phyloP scores from a whole-genome alignment of 192 early-diverging fungal genomes.

The Phlyctochytrium arcticum region DNA sequence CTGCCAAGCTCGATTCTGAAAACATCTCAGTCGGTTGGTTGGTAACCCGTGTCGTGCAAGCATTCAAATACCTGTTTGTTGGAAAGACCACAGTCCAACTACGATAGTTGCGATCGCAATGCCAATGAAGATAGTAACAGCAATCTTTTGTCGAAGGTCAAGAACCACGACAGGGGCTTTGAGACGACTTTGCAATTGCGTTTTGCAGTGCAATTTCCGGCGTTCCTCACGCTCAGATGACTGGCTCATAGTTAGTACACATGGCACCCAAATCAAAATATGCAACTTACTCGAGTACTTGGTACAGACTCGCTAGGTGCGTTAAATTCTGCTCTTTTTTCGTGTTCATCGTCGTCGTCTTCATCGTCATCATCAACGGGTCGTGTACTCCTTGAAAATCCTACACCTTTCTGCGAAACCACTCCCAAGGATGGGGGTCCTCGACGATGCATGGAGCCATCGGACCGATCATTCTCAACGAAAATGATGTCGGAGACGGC shows the following conservation, averaged over 20 bases:
- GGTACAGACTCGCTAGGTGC: background rate
- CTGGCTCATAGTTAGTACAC: background rate
- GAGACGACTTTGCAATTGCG: constrained; percentile 18
- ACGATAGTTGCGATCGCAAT: constrained; percentile 8
- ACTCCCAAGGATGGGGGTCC: too few species aligned
- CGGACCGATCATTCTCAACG: too few species aligned
- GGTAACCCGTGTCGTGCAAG: too few species aligned
- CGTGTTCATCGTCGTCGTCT: background rate
- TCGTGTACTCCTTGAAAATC: too few species aligned
- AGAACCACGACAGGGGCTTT: constrained; percentile 14
- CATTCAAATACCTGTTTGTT: background rate
- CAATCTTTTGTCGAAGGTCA: constrained; percentile 7
- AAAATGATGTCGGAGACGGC: too few species aligned
- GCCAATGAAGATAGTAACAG: background rate
- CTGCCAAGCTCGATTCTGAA: background rate
- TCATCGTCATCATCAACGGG: background rate
- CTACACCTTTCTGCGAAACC: too few species aligned
- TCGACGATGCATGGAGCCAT: too few species aligned
- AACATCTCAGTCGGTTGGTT: too few species aligned
- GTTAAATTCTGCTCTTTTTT: constrained; percentile 9
- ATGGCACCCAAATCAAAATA: background rate
- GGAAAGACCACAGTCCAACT: constrained; percentile 10
- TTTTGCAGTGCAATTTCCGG: constrained; percentile 2
- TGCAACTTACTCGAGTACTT: background rate
- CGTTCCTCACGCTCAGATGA: background rate